Evolutionary conservation across 495 filamentous ascomycete genomes (phyloP).

Genomic region (Parathielavia hyrcaniae): DNA sequence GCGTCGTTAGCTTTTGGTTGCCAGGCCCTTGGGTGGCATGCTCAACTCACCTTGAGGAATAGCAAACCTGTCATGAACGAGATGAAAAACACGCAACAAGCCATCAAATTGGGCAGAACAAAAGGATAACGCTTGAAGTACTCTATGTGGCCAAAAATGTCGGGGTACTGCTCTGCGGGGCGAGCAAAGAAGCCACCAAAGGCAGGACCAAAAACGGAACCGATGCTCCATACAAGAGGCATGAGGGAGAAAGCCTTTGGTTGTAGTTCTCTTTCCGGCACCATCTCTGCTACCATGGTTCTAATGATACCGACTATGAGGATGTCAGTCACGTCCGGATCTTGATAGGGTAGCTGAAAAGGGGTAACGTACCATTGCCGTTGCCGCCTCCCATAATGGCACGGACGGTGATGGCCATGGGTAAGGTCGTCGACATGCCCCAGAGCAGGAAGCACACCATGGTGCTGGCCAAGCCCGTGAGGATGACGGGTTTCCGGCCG

Average conservation of each 20-base stretch:
- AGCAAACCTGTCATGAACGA: conserved; percentile 64
- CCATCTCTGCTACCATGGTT: conserved; percentile 70
- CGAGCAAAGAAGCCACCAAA: conserved; percentile 81
- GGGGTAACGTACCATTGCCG: conserved; percentile 49
- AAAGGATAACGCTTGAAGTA: conserved; percentile 75
- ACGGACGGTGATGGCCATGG: conserved; percentile 64
- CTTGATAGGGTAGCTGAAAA: neutral
- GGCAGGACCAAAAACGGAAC: conserved; percentile 79
- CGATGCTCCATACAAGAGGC: conserved; percentile 75
- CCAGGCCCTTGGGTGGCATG: conserved; percentile 20
- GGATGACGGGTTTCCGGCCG: conserved; percentile 69
- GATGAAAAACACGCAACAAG: conserved; percentile 61
- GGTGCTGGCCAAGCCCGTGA: conserved; percentile 62
- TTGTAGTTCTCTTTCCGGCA: conserved; percentile 73
- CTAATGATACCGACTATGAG: conserved; percentile 56
- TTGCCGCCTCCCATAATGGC: conserved; percentile 61
- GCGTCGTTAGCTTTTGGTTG: conserved; percentile 11
- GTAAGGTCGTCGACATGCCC: conserved; percentile 67
- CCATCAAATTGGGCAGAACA: conserved; percentile 72
- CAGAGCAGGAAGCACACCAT: conserved; percentile 68
- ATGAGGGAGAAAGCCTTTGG: conserved; percentile 78
- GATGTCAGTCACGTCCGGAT: conserved; percentile 6
- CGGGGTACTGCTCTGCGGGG: conserved; percentile 63
- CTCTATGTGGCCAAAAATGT: conserved; percentile 56
- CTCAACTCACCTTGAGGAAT: conserved; percentile 50